Evolutionary conservation across 169 alveolate genomes (phyloP).

Genomic region (Plasmodium coatneyi): DNA sequence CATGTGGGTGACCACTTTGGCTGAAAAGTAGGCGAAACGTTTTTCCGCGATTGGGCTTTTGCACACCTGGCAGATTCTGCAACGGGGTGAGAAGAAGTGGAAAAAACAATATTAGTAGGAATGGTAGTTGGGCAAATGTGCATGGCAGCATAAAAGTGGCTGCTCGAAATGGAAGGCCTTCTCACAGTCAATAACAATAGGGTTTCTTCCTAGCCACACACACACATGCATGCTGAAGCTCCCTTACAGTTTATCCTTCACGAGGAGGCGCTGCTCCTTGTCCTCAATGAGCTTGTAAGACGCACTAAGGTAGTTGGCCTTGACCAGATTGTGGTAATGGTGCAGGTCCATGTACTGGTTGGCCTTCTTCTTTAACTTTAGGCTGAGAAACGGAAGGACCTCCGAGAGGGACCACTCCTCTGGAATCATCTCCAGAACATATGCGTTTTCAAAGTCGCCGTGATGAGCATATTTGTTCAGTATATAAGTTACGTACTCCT

Average conservation of each 20-base stretch:
- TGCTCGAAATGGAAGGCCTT: neutral
- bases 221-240: no score
- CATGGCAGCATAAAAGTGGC: neutral
- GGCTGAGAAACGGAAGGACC: conserved; percentile 1
- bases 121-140: no score
- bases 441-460: conserved; percentile 28
- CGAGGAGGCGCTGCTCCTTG: conserved; percentile 24
- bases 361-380: conserved; percentile 12
- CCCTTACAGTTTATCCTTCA: conserved; percentile 38
- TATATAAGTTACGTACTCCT: conserved; percentile 7
- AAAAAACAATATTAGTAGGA: no score
- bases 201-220: neutral
- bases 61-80: conserved; percentile 43
- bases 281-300: conserved; percentile 16
- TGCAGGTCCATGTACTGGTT: conserved; percentile 21
- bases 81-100: neutral
- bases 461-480: conserved; percentile 50
- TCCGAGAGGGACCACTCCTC: conserved; percentile 34
- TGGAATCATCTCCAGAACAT: conserved; percentile 29
- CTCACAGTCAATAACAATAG: neutral
- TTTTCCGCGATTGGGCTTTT: conserved; percentile 11
- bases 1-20: conserved; percentile 7
- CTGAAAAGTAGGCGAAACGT: conserved; percentile 45
- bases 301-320: conserved; percentile 12
- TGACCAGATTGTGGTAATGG: conserved; percentile 36